These are phyloP conservation scores for Eimeria falciformis DNA, from an alignment of 169 alveolate species.

Conservation along the genomic window DNA sequence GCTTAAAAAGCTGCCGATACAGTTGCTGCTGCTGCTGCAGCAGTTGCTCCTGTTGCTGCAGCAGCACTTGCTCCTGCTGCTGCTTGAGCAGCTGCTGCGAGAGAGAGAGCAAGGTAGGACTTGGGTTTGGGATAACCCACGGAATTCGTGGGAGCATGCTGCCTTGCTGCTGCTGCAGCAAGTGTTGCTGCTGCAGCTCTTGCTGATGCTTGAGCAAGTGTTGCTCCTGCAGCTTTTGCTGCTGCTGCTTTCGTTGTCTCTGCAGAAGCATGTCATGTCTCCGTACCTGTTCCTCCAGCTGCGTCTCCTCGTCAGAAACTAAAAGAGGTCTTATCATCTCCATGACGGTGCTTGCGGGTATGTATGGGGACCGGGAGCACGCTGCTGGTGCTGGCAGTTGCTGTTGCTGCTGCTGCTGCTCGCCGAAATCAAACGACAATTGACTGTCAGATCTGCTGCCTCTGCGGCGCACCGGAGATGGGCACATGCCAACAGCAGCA, in stretches of 20 bases:
- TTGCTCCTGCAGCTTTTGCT: neutral
- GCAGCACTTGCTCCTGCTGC: neutral
- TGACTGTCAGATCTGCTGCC: slow-evolving; percentile 8
- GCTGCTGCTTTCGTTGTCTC: slow-evolving; percentile 60
- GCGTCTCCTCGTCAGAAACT: slow-evolving; percentile 44
- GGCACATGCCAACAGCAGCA: slow-evolving; percentile 47
- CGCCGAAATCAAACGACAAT: neutral
- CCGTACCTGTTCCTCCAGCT: slow-evolving; percentile 36
- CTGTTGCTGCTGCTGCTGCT: slow-evolving; percentile 36
- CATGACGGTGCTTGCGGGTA: neutral
- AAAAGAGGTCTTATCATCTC: slow-evolving; percentile 40
- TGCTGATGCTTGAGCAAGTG: neutral
- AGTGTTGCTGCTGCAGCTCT: slow-evolving; percentile 19
- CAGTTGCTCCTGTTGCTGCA: neutral
- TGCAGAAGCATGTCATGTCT: slow-evolving; percentile 38
- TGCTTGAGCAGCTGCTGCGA: neutral
- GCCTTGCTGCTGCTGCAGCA: neutral
- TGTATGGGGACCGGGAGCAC: slow-evolving; percentile 38
- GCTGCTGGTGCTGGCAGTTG: neutral
- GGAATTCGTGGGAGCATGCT: no score
- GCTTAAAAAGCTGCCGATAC: no score
- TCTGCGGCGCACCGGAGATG: slow-evolving; percentile 50
- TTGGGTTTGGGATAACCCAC: no score
- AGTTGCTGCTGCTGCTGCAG: neutral
- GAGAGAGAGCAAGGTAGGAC: neutral